Conservation (phyloP, 441 rosid species). For the Pelargonium australe region DNA sequence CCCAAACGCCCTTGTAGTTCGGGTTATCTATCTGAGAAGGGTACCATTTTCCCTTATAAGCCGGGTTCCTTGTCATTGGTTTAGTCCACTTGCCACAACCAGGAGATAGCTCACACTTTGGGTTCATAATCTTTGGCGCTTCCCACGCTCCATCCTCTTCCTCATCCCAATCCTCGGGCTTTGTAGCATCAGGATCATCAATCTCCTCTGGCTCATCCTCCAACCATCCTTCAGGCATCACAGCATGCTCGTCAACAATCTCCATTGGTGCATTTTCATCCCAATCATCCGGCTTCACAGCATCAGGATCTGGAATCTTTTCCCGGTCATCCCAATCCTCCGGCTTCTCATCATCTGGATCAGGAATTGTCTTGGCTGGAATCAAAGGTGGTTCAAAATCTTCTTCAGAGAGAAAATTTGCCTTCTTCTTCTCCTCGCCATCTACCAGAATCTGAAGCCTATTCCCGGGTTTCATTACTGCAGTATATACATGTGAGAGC, state of each 20-base stretch:
- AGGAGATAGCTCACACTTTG: constrained; percentile 15
- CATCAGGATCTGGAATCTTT: constrained; percentile 11
- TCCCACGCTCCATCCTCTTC: constrained; percentile 17
- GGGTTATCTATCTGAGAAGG: constrained; percentile 17
- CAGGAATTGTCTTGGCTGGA: constrained; percentile 14
- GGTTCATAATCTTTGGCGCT: constrained; percentile 9
- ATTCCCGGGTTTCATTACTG: not conserved
- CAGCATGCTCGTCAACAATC: constrained; percentile 12
- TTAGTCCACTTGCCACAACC: constrained; percentile 18
- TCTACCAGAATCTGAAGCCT: not conserved
- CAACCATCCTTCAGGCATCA: constrained; percentile 16
- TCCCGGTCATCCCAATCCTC: constrained; percentile 16
- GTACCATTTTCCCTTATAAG: constrained; percentile 17
- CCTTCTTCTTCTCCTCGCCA: not conserved
- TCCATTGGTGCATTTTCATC: constrained; percentile 19
- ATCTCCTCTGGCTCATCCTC: constrained; percentile 10
- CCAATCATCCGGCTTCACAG: constrained; percentile 18
- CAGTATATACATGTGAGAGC: not conserved
- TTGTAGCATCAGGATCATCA: not conserved
- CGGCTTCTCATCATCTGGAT: constrained; percentile 17
- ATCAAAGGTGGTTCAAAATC: constrained; percentile 11
- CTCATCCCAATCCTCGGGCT: constrained; percentile 18
- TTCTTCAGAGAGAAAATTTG: not conserved
- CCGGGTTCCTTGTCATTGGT: constrained; percentile 15
- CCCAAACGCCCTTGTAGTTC: constrained; percentile 16